Evolutionary conservation across 306 rosid genomes (phyloP).

Genomic region (Sicyos baderoa): DNA sequence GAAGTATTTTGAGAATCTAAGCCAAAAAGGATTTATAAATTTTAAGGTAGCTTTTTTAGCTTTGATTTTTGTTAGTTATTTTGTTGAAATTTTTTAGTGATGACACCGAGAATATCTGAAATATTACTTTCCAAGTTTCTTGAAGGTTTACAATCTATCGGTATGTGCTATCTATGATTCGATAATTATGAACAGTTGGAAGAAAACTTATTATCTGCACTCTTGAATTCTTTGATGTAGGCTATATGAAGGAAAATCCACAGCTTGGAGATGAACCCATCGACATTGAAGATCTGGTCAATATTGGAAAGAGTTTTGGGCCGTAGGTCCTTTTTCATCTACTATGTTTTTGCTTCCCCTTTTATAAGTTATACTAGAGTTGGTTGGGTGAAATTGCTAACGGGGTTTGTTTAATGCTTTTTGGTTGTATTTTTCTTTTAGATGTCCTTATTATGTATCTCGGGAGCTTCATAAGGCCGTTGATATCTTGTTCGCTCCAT

Average conservation of each 20-base stretch:
- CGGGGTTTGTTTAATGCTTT: conserved; percentile 16
- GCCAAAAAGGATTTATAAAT: not conserved
- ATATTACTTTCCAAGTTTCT: not conserved
- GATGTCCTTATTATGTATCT: conserved; percentile 89
- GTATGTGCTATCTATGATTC: not conserved
- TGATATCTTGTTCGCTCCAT: conserved; percentile 84
- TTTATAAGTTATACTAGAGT: conserved; percentile 7
- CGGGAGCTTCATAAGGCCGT: conserved; percentile 73
- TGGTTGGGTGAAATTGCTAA: conserved; percentile 24
- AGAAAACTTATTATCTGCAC: conserved; percentile 23
- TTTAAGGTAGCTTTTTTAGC: not conserved
- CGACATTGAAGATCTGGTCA: conserved; percentile 91
- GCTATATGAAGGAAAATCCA: conserved; percentile 55
- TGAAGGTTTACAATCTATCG: not conserved
- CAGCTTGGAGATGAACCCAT: conserved; percentile 87
- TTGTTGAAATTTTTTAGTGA: not conserved
- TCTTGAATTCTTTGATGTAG: conserved; percentile 39
- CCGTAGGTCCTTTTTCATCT: conserved; percentile 50
- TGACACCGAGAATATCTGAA: conserved; percentile 2
- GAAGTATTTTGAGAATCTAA: not conserved
- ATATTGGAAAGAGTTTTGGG: conserved; percentile 63
- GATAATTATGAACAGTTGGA: not conserved
- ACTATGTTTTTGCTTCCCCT: not conserved
- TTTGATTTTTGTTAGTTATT: not conserved
- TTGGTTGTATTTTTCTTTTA: conserved; percentile 29